Percentiles rank a stretch among this genome's conserved stretches.
phyloP scores from a whole-genome alignment of 2,329 filamentous ascomycete genomes.

The Diaporthe capsici region DNA sequence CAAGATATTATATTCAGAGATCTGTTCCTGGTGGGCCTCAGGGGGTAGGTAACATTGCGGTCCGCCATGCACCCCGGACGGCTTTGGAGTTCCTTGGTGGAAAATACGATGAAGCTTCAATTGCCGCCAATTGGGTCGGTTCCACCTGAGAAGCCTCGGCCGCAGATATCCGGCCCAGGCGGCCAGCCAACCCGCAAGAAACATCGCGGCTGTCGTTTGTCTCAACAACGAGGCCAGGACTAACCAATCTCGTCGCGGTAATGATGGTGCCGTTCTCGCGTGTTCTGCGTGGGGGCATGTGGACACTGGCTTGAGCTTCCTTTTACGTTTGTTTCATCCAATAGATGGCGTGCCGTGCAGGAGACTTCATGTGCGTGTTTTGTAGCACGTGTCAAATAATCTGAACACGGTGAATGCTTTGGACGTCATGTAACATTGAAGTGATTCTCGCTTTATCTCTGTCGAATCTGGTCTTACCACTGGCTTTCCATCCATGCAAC shows the following conservation, averaged over 20 bases:
- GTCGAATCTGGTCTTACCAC: not conserved
- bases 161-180: not conserved
- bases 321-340: slow-evolving; percentile 11
- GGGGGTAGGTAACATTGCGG: not conserved
- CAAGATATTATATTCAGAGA: slow-evolving; percentile 20
- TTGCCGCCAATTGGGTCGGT: slow-evolving; percentile 23
- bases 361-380: not conserved
- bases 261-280: slow-evolving; percentile 2
- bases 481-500: slow-evolving; percentile 50
- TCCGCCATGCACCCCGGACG: slow-evolving; percentile 4
- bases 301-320: not conserved
- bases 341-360: slow-evolving; percentile 6
- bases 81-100: slow-evolving; percentile 32
- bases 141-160: not conserved
- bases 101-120: not conserved
- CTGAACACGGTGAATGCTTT: too few species aligned
- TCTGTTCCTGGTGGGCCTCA: slow-evolving; percentile 2
- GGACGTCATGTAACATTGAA: not conserved
- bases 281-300: not conserved
- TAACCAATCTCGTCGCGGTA: slow-evolving; percentile 33
- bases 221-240: not conserved
- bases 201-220: not conserved
- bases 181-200: not conserved
- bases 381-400: not conserved
- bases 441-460: not conserved